Conservation (phyloP, 106 monocot species). For the Dioscorea zingiberensis region DNA sequence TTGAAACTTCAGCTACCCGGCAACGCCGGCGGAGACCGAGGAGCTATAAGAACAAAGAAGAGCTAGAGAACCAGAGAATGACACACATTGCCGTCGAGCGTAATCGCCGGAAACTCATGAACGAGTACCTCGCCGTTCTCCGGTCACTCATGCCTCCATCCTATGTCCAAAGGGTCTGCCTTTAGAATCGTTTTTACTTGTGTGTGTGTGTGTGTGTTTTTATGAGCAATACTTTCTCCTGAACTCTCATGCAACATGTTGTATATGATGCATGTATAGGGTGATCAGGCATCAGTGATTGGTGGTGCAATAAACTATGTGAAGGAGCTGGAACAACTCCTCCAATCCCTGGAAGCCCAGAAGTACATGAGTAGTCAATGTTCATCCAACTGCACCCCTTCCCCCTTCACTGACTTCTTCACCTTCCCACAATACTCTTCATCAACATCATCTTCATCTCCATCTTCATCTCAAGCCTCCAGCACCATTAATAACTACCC, state of each 20-base stretch:
- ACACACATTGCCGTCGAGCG: conserved; percentile 93
- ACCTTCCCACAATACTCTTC: conserved; percentile 43
- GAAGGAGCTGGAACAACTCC: conserved; percentile 58
- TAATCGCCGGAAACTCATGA: conserved; percentile 92
- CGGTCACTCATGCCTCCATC: conserved; percentile 74
- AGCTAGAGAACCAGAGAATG: conserved; percentile 48
- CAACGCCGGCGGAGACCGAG: background rate
- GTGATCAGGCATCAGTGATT: conserved; percentile 64
- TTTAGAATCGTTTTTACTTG: no score
- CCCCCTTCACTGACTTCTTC: conserved; percentile 42
- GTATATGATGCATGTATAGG: conserved; percentile 15
- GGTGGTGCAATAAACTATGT: conserved; percentile 73
- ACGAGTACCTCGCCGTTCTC: conserved; percentile 67
- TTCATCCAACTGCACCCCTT: background rate
- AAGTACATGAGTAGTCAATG: conserved; percentile 7
- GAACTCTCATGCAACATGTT: background rate
- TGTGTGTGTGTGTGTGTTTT: no score
- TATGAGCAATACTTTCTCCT: background rate
- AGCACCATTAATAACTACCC: no score
- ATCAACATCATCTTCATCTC: background rate
- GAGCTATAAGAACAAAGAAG: background rate
- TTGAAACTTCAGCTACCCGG: background rate
- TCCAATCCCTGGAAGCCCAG: conserved; percentile 42
- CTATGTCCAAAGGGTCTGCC: conserved; percentile 39
- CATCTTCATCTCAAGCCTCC: background rate